Evolutionary conservation across 352 stramenopile genomes (phyloP).

Genomic region (Phytophthora vignae): DNA sequence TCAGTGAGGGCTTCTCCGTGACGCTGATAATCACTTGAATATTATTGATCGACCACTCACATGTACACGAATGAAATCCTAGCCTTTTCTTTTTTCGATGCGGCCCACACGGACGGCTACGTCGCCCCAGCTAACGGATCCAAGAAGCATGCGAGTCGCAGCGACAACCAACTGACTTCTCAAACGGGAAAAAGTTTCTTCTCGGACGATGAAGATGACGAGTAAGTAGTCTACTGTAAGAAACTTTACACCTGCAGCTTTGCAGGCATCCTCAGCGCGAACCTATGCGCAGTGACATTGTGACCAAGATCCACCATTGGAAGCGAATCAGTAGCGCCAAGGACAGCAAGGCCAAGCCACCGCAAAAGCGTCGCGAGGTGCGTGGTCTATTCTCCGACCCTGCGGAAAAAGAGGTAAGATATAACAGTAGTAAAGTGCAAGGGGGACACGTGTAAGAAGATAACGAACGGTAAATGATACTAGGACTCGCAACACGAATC

Average conservation of each 20-base stretch:
- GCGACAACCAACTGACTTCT: slow-evolving; percentile 6
- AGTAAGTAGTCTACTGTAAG: slow-evolving; percentile 18
- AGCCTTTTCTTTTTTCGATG: slow-evolving; percentile 57
- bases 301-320: slow-evolving; percentile 30
- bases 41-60: background rate
- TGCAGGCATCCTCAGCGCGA: background rate
- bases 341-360: slow-evolving; percentile 15
- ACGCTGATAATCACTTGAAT: background rate
- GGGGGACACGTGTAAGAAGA: background rate
- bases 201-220: slow-evolving; percentile 35
- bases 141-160: slow-evolving; percentile 6
- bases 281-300: slow-evolving; percentile 26
- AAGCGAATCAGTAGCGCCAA: slow-evolving; percentile 16
- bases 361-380: slow-evolving; percentile 7
- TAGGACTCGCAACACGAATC: background rate
- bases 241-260: background rate
- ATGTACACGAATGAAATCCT: background rate
- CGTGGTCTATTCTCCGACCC: slow-evolving; percentile 11
- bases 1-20: slow-evolving; percentile 14
- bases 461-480: background rate
- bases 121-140: slow-evolving; percentile 4
- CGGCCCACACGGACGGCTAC: slow-evolving; percentile 43
- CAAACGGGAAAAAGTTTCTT: slow-evolving; percentile 31
- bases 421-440: background rate
- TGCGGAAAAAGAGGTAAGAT: slow-evolving; percentile 4